phyloP scores from a whole-genome alignment of 257 asterid genomes.

The Nyctanthes arbortristis region DNA sequence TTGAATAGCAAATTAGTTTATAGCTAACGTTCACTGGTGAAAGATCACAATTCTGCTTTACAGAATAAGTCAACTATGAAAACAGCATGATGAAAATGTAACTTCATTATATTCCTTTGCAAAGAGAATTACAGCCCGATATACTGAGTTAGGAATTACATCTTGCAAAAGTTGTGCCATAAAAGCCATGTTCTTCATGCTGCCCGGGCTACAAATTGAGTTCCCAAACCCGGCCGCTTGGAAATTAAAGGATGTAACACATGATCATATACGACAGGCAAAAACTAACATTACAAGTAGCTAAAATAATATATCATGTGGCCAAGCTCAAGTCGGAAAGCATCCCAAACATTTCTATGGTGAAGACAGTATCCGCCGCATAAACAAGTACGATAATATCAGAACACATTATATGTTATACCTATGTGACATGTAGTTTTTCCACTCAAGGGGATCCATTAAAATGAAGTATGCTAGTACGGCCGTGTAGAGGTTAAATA shows the following conservation, averaged over 20 bases:
- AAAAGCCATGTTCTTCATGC: neutral
- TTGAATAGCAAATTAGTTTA: too few species aligned
- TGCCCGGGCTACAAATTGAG: neutral
- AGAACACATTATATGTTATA: neutral
- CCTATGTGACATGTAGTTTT: neutral
- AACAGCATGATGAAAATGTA: neutral
- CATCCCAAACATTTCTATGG: neutral
- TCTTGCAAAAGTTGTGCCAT: neutral
- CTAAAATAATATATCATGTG: neutral
- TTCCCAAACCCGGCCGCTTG: neutral
- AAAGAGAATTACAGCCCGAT: neutral
- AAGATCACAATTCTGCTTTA: neutral
- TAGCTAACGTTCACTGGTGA: neutral
- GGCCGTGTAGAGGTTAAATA: too few species aligned
- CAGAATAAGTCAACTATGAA: neutral
- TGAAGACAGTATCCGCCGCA: neutral
- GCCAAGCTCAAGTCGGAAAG: neutral
- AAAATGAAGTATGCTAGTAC: neutral
- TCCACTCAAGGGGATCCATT: neutral
- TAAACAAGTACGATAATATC: neutral
- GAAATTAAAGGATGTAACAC: neutral
- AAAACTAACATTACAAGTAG: neutral
- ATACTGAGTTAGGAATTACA: neutral
- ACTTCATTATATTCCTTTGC: neutral
- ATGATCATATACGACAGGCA: neutral